Evolutionary conservation across 495 filamentous ascomycete genomes (phyloP).

Genomic region (Echria macrotheca): DNA sequence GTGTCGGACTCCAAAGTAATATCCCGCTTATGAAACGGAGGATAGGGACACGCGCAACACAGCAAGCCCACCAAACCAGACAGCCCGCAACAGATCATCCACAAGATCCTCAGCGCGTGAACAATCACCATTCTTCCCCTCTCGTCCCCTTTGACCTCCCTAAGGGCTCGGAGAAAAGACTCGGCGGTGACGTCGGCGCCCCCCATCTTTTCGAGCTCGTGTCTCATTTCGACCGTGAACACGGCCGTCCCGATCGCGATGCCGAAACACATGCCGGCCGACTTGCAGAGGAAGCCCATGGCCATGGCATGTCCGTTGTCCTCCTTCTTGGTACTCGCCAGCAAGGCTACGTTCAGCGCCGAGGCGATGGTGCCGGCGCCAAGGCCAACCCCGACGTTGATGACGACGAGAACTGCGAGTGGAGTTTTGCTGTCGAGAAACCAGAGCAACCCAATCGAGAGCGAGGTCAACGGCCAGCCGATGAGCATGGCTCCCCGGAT

Average conservation of each 20-base stretch:
- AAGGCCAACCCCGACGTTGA: constrained; percentile 47
- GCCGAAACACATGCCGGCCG: constrained; percentile 48
- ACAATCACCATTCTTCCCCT: constrained; percentile 13
- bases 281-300: constrained; percentile 54
- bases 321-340: constrained; percentile 37
- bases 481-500: constrained; percentile 50
- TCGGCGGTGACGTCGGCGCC: constrained; percentile 16
- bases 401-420: constrained; percentile 45
- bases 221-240: constrained; percentile 56
- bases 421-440: constrained; percentile 44
- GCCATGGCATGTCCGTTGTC: constrained; percentile 53
- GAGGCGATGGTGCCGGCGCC: constrained; percentile 52
- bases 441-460: constrained; percentile 46
- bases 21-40: constrained; percentile 4
- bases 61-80: constrained; percentile 10
- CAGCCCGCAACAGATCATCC: constrained; percentile 18
- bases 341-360: constrained; percentile 44
- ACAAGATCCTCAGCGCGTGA: constrained; percentile 18
- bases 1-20: too few relatives aligned
- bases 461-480: constrained; percentile 48
- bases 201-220: constrained; percentile 29
- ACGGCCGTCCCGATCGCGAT: constrained; percentile 49
- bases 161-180: constrained; percentile 15
- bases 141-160: constrained; percentile 14
- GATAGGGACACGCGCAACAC: constrained; percentile 14